Base-by-base conservation (phyloP, 352 stramenopile species). In the Globisporangium sylvaticum region DNA sequence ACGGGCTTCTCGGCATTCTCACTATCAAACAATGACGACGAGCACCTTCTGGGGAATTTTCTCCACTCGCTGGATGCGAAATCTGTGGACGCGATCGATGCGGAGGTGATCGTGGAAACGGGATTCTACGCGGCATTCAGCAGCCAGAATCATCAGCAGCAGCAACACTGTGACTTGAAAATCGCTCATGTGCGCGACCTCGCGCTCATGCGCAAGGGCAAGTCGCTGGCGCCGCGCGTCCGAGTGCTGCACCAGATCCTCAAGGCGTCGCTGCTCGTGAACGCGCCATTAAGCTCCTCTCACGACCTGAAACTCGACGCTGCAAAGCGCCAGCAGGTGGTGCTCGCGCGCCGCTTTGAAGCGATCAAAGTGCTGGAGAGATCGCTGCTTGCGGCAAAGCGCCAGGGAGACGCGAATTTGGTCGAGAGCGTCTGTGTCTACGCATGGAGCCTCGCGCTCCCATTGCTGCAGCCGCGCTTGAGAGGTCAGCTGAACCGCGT, bases 351-450 rank as follows among this genome's bases (percentile, higher is more conserved):
- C 1, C 76, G 86, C 1, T 77, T 94, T 9, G 89, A 97, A 62
- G 79, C 70, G 1, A 72, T 96, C 9, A 96, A 93, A 54, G 57
- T 79, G 0, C 71, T 97, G 10, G 89, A 97, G 57, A 74, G 89
- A 20, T 81, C 86, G 3, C 73, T 97, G 14, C 50, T 95, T 54
- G 85, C 89, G 0, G 85, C 77, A 50, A 94, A 95, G 64, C 77
- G 90, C 0, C 79, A 95, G 22, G 73, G 85, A 22, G 79, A 97
- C 37, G 64, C 88, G 0, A 80, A 89, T 25, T 67, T 98, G 22
- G 65, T 96, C 10, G 87, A 98, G 60, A 83, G 76, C 31, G 78
- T 92, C 14, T 96, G 90, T 54, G 69, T 97, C 5, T 83, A 84
- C 60, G 75, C 75, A 1, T 97, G 90, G 90, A 97, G 95, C 58